Evolutionary conservation across 768 basidiomycete species (phyloP).

Genomic region (Cubamyces lactineus): DNA sequence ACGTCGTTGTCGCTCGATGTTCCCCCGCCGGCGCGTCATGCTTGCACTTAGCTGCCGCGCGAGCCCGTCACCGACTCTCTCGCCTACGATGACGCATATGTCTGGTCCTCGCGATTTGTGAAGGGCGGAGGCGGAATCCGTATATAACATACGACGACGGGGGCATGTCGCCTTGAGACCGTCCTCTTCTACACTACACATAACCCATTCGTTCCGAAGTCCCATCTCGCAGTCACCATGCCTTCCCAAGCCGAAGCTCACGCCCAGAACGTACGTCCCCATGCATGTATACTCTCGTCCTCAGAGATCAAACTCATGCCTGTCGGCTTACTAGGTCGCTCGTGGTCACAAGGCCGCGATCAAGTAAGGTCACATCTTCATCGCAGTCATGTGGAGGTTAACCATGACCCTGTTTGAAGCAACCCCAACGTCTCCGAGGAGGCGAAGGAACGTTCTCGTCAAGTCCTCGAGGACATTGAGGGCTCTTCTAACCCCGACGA

Average conservation of each 20-base stretch:
- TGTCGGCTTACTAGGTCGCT: slow-evolving; percentile 5
- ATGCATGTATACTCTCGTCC: neutral
- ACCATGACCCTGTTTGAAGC: slow-evolving; percentile 12
- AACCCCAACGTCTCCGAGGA: slow-evolving; percentile 35
- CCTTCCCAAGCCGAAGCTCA: slow-evolving; percentile 9
- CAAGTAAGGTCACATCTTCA: neutral
- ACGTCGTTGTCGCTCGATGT: neutral
- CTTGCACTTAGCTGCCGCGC: neutral
- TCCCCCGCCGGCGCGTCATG: neutral
- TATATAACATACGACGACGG: neutral
- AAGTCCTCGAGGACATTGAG: slow-evolving; percentile 26
- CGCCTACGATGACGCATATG: neutral
- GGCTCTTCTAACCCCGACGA: slow-evolving; percentile 12
- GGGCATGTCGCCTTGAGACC: neutral
- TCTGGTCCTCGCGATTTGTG: too few species aligned
- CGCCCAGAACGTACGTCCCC: slow-evolving; percentile 15
- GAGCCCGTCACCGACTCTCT: neutral
- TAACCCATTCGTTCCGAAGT: neutral
- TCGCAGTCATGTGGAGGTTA: neutral
- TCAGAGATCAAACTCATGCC: too few species aligned
- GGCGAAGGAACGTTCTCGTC: slow-evolving; percentile 34
- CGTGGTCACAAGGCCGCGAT: slow-evolving; percentile 24
- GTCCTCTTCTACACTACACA: neutral
- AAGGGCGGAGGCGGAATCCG: neutral
- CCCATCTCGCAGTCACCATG: neutral